These are phyloP conservation scores for Septoria petroselini DNA, from an alignment of 2,329 filamentous ascomycete species.

Conservation along the genomic window DNA sequence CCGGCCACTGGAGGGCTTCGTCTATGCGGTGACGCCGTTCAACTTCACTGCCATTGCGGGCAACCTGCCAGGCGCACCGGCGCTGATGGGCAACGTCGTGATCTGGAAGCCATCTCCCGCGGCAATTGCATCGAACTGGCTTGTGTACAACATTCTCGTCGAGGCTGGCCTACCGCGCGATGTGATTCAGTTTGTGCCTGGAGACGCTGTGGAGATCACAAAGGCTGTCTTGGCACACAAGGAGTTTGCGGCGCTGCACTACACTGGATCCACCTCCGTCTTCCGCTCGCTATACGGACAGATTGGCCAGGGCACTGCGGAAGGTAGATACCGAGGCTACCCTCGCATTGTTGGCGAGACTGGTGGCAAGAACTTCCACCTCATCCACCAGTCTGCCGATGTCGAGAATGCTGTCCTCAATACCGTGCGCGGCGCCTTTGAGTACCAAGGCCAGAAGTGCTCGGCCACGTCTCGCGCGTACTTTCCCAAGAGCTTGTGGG, in stretches of 20 bases:
- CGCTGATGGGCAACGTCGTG: slow-evolving; percentile 89
- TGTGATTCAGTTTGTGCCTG: slow-evolving; percentile 91
- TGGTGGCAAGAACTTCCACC: slow-evolving; percentile 90
- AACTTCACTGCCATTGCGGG: slow-evolving; percentile 96
- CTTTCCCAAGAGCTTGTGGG: slow-evolving; percentile 71
- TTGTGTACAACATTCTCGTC: slow-evolving; percentile 83
- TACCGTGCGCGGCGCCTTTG: slow-evolving; percentile 82
- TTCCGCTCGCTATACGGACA: slow-evolving; percentile 86
- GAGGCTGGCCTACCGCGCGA: slow-evolving; percentile 86
- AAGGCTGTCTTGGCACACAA: slow-evolving; percentile 70
- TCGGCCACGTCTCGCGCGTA: slow-evolving; percentile 79
- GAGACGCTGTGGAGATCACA: slow-evolving; percentile 80
- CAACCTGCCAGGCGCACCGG: slow-evolving; percentile 78
- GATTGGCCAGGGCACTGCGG: slow-evolving; percentile 76
- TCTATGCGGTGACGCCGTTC: slow-evolving; percentile 91
- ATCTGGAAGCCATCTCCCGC: slow-evolving; percentile 94
- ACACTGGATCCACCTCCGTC: slow-evolving; percentile 87
- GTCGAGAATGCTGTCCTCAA: slow-evolving; percentile 75
- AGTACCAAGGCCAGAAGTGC: slow-evolving; percentile 91
- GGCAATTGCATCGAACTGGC: slow-evolving; percentile 85
- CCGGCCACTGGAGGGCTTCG: slow-evolving; percentile 87
- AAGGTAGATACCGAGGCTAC: slow-evolving; percentile 79
- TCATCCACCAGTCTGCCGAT: slow-evolving; percentile 74
- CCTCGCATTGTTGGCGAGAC: slow-evolving; percentile 88
- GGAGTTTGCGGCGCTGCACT: slow-evolving; percentile 88